A percentile compares a stretch with the other conserved stretches of the same genome.
These are phyloP conservation scores for Triticum monococcum DNA, from an alignment of 176 grass and related monocot species.

Conservation along the genomic window DNA sequence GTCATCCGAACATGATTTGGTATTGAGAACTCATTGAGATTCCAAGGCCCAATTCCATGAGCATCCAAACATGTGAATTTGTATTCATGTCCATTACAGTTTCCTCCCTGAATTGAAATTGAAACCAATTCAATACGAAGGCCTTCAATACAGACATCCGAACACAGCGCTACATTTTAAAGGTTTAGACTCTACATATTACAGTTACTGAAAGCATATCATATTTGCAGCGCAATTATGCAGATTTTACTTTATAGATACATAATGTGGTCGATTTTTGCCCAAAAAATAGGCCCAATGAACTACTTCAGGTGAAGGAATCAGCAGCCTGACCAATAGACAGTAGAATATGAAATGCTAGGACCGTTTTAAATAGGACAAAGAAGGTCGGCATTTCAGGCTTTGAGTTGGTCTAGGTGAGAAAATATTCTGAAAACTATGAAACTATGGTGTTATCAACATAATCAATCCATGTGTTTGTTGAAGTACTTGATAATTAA, in stretches of 20 bases:
- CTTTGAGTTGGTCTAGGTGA: conserved; percentile 6
- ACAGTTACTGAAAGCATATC: not conserved
- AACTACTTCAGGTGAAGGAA: not conserved
- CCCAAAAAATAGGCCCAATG: not conserved
- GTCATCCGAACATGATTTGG: too few relatives aligned
- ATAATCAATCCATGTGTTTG: not conserved
- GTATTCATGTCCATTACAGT: too few relatives aligned
- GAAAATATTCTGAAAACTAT: not conserved
- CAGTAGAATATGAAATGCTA: not conserved
- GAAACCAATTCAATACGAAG: too few relatives aligned
- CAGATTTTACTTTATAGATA: not conserved
- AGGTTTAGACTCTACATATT: not conserved
- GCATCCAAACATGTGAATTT: too few relatives aligned
- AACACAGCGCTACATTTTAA: not conserved
- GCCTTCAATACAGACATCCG: too few relatives aligned
- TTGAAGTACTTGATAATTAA: not conserved
- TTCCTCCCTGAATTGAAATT: too few relatives aligned
- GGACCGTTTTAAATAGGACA: not conserved
- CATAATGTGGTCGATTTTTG: not conserved
- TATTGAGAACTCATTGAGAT: too few relatives aligned
- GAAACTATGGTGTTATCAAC: not conserved
- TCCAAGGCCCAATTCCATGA: too few relatives aligned
- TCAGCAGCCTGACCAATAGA: not conserved
- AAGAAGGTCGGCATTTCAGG: not conserved
- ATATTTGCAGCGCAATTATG: not conserved